Evolutionary conservation across 306 rosid genomes (phyloP), one percentile per base, ranked within the genome.

Genomic region (Rosa rugosa): DNA sequence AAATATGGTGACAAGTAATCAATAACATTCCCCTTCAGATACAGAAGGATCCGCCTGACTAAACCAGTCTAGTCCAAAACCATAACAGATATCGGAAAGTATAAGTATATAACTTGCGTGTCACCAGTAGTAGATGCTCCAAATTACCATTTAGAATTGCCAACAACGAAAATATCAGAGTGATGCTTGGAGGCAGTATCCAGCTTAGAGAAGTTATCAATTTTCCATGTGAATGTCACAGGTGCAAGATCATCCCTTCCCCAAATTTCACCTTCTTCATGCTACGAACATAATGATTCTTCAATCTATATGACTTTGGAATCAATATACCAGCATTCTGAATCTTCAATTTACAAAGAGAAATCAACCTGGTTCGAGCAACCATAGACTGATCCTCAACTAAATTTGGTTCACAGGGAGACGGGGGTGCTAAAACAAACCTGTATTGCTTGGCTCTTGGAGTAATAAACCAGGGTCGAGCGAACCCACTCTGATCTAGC

Each of bases 141-240:
- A 49, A 16, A 53, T 4, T 73, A 73, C 77, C 77, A 54, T 73
- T 73, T 41, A 54, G 44, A 27, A 27, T 27, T 27, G 31, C 77
- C 77, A 4, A 38, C 12, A 38, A 54, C 49, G 1, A 73, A 73
- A 41, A 11, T 11, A 54, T 8, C 66, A 5, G 67, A 54, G 66
- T 73, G n/a, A 73, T 20, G 34, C n/a, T 73, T 73, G 49, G 10
- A 16, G 18, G 38, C 12, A 0, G 13, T 42, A 73, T n/a, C 36
- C 66, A 73, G 38, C 77, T 54, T 73, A 73, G 51, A 38, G 49
- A 73, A 73, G 50, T 73, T 54, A n/a, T 73, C 77, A 38, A 73
- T n/a, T 40, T 54, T n/a, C 36, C 65, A 73, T 53, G 38, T 73
- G 77, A 54, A 54, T 38, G 16, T 54, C 34, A 38, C 36, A 53